A percentile compares a stretch with the other conserved stretches of the same genome.
These are phyloP conservation scores for Beauveria sp. DNA, from an alignment of 2,329 filamentous ascomycete species.

Conservation along the genomic window DNA sequence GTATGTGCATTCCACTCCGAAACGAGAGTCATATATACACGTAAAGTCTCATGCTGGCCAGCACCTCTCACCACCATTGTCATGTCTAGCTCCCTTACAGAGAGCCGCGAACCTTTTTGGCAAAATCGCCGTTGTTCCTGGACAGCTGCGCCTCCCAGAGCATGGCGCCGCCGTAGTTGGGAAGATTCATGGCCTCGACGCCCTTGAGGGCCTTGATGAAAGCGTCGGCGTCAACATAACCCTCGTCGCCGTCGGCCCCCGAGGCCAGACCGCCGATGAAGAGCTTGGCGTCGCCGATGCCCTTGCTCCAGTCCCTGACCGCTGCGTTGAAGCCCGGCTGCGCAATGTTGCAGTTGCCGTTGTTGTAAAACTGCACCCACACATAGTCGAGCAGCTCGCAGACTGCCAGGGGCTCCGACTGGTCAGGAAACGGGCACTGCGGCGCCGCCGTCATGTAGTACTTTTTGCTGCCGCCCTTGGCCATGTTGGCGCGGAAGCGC, in stretches of 20 bases:
- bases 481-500: constrained; percentile 45
- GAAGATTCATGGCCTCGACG: constrained; percentile 41
- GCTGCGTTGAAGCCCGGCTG: constrained; percentile 48
- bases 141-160: constrained; percentile 57
- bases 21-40: constrained; percentile 5
- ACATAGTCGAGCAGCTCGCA: constrained; percentile 43
- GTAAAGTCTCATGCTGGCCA: not conserved
- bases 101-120: constrained; percentile 12
- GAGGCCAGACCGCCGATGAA: constrained; percentile 51
- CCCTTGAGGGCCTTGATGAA: constrained; percentile 38
- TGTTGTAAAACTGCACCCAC: constrained; percentile 60
- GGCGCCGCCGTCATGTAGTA: constrained; percentile 56
- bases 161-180: constrained; percentile 58
- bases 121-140: constrained; percentile 41
- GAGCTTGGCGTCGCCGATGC: constrained; percentile 51
- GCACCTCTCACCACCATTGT: not conserved
- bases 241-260: constrained; percentile 39
- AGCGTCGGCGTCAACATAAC: constrained; percentile 39
- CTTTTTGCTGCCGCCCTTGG: constrained; percentile 36
- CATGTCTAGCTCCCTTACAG: not conserved
- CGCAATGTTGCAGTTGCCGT: constrained; percentile 47
- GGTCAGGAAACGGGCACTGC: constrained; percentile 58
- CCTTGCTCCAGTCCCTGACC: constrained; percentile 58
- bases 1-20: constrained; percentile 1
- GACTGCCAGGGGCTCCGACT: constrained; percentile 28